A percentile compares a stretch with the other conserved stretches of the same genome.
Conservation (phyloP, 2,329 filamentous ascomycete genomes). For the Ophiosphaerella herpotricha region DNA sequence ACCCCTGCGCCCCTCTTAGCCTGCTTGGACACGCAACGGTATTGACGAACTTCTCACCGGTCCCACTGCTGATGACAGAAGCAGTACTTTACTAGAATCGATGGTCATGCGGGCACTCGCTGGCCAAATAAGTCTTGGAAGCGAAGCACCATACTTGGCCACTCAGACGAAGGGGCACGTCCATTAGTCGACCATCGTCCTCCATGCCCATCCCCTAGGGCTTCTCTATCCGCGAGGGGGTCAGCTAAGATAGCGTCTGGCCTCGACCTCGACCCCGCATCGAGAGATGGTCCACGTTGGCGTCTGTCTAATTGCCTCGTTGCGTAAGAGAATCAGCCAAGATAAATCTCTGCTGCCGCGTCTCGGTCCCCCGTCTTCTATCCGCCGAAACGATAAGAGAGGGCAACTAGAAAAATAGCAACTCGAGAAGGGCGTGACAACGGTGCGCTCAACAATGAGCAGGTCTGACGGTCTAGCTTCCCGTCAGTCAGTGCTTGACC, state of each 20-base stretch:
- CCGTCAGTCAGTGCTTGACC: neutral
- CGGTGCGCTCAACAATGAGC: no score
- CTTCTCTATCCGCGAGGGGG: neutral
- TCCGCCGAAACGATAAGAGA: neutral
- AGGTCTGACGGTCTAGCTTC: no score
- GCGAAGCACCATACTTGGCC: neutral
- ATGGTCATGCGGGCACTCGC: constrained; percentile 5
- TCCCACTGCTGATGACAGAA: neutral
- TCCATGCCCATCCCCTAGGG: neutral
- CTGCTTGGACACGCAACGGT: neutral
- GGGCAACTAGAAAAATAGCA: neutral
- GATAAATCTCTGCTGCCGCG: neutral
- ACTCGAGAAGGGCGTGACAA: no score
- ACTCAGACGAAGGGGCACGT: neutral
- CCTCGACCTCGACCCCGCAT: neutral
- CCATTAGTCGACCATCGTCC: neutral
- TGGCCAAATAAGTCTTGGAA: neutral
- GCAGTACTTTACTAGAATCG: neutral
- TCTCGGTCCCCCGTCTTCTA: no score
- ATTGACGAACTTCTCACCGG: constrained; percentile 1
- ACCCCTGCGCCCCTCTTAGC: neutral
- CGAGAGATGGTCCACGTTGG: neutral
- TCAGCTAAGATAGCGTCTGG: neutral
- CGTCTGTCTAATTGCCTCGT: neutral
- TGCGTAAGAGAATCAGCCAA: neutral